Evolutionary conservation across 345 rosid species (phyloP).

Genomic region (Linum tenue): DNA sequence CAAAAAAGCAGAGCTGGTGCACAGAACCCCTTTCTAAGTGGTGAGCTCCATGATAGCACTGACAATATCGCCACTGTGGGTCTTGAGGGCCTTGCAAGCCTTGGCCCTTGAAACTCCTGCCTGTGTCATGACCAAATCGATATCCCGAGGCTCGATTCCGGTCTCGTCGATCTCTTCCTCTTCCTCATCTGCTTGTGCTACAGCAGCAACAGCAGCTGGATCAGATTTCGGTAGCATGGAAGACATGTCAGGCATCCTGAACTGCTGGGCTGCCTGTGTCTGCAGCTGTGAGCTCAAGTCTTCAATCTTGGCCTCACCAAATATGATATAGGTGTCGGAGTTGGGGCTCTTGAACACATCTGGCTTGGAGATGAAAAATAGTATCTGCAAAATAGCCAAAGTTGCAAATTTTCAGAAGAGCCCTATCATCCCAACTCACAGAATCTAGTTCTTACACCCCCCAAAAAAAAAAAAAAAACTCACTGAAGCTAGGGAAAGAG

Average conservation of each 20-base stretch:
- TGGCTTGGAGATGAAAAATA: conserved; percentile 77
- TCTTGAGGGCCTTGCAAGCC: conserved; percentile 75
- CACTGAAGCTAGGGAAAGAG: background rate
- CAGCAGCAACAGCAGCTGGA: conserved; percentile 24
- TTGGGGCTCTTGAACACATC: conserved; percentile 86
- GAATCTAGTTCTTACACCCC: too few relatives aligned
- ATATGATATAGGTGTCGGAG: conserved; percentile 75
- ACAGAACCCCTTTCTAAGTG: conserved; percentile 17
- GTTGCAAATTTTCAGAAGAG: background rate
- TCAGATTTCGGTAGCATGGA: conserved; percentile 53
- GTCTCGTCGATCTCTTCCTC: conserved; percentile 73
- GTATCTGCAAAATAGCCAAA: conserved; percentile 34
- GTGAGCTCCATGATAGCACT: conserved; percentile 92
- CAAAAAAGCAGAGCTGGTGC: background rate
- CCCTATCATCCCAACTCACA: too few relatives aligned
- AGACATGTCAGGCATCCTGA: conserved; percentile 66
- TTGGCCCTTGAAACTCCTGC: conserved; percentile 62
- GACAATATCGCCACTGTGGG: conserved; percentile 68
- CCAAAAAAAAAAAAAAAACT: too few relatives aligned
- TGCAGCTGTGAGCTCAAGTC: conserved; percentile 89
- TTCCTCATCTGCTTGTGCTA: conserved; percentile 48
- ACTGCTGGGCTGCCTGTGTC: conserved; percentile 84
- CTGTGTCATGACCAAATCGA: conserved; percentile 81
- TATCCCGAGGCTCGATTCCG: conserved; percentile 69
- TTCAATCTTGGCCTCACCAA: conserved; percentile 90